Conservation (phyloP, 352 stramenopile genomes). For the Globisporangium carolinianum region DNA sequence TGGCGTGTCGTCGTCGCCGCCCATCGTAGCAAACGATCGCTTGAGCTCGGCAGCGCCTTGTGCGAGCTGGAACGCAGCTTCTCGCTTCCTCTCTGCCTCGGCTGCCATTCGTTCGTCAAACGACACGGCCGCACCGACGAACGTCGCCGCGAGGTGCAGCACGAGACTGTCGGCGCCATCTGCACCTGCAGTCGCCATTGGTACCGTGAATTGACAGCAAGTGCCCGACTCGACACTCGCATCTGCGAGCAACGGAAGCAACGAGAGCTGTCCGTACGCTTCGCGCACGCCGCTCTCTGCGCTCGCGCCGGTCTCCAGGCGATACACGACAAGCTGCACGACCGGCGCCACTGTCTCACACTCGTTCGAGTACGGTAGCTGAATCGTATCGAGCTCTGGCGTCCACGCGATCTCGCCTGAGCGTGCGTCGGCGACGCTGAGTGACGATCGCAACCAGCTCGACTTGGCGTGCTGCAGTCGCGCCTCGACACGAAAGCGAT, state of each 20-base stretch:
- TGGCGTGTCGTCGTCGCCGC: conserved; percentile 23
- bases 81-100: conserved; percentile 11
- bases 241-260: conserved; percentile 14
- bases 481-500: conserved; percentile 6
- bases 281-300: conserved; percentile 18
- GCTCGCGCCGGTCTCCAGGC: conserved; percentile 3
- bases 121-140: conserved; percentile 13
- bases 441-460: conserved; percentile 3
- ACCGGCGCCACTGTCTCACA: conserved; percentile 17
- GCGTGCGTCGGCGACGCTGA: conserved; percentile 5
- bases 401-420: conserved; percentile 12
- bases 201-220: conserved; percentile 1
- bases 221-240: conserved; percentile 1
- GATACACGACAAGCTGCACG: conserved; percentile 23
- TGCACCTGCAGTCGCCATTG: conserved; percentile 4
- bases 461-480: conserved; percentile 4
- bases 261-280: conserved; percentile 17
- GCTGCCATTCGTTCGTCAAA: conserved; percentile 19
- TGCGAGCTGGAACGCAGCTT: conserved; percentile 21
- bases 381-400: conserved; percentile 4
- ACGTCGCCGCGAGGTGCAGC: conserved; percentile 17
- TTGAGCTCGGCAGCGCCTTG: conserved; percentile 37
- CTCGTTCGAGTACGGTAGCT: conserved; percentile 23
- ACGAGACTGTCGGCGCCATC: not conserved
- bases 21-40: conserved; percentile 29